Evolutionary conservation across 2,329 filamentous ascomycete genomes (phyloP), one percentile per base, ranked within the genome.

Genomic region (Coniochaeta ligniaria): DNA sequence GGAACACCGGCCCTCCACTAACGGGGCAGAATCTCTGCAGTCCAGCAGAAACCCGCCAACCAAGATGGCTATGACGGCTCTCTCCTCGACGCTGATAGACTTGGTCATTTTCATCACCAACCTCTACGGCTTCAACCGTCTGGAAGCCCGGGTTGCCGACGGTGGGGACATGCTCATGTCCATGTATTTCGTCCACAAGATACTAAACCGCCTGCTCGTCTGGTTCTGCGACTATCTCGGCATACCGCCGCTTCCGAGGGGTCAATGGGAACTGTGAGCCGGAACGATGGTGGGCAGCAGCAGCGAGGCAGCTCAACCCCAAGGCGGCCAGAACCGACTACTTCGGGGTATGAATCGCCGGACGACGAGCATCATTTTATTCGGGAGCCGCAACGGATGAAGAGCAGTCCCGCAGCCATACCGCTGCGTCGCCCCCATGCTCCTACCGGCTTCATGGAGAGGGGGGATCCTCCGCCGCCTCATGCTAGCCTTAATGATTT

Each of bases 401-500:
- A 31, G 24, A 31, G 24, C 43, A 24, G 43, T 26, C 43, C 43
- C 12, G 43, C 43, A 17, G 26, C 47, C 12, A 6, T 52, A n/a
- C 47, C 22, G 14, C 24, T 17, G 2, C 26, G 12, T 17, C 22
- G 24, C 9, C 11, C 20, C 20, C 24, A 52, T 31, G 26, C 43
- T 24, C 14, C 43, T 22, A 5, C n/a, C 43, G 43, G 11, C 11
- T 47, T 24, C 6, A 14, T 28, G 22, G 47, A 17, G 9, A 31
- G 47, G 14, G 22, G 16, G 24, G 22, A 52, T 9, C 47, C 24
- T 52, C 9, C 47, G 12, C 43, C 26, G 31, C 31, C 31, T 38
- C 54, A 35, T 36, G 54, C 54, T 33, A 66, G 64, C 36, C 56
- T 66, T 35, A 60, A 63, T 43, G 63, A 61, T 31, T 59, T 60